Conservation (phyloP, 2,329 filamentous ascomycete genomes). For the Aspergillus brunneoviolaceus region DNA sequence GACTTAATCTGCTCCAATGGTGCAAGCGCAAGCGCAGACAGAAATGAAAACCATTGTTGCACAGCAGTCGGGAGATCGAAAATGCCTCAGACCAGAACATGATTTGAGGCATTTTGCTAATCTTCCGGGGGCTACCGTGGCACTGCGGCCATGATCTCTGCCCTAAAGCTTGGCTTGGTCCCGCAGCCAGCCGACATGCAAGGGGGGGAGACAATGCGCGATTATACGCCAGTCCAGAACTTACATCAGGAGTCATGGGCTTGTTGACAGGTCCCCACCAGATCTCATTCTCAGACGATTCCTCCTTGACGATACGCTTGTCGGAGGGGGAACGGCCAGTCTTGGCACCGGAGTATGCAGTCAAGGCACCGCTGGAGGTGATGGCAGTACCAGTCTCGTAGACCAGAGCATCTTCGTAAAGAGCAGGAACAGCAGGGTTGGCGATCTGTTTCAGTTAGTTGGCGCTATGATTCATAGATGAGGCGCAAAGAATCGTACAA, state of each 20-base stretch:
- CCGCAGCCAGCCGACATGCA: slow-evolving; percentile 20
- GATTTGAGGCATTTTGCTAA: slow-evolving; percentile 16
- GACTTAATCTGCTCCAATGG: not conserved
- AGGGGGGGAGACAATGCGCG: slow-evolving; percentile 22
- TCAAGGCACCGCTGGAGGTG: slow-evolving; percentile 90
- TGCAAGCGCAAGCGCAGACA: not conserved
- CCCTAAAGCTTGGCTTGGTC: slow-evolving; percentile 18
- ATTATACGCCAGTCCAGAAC: slow-evolving; percentile 37
- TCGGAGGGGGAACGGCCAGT: slow-evolving; percentile 94
- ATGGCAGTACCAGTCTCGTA: slow-evolving; percentile 98
- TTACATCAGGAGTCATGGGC: slow-evolving; percentile 95
- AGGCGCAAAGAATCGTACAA: slow-evolving; percentile 60
- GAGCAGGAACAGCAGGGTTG: slow-evolving; percentile 90
- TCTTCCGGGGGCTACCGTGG: not conserved
- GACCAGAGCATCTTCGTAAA: slow-evolving; percentile 98
- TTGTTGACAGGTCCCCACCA: slow-evolving; percentile 99
- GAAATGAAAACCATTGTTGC: slow-evolving; percentile 2
- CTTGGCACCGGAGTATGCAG: slow-evolving; percentile 97
- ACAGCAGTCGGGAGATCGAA: slow-evolving; percentile 8
- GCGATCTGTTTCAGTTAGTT: slow-evolving; percentile 55
- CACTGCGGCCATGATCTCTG: not conserved
- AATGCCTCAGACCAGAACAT: slow-evolving; percentile 17
- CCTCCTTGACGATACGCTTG: slow-evolving; percentile 95
- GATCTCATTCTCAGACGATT: slow-evolving; percentile 82
- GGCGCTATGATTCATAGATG: slow-evolving; percentile 9